phyloP scores from a whole-genome alignment of 2,329 filamentous ascomycete genomes.

The Talaromyces sp. region DNA sequence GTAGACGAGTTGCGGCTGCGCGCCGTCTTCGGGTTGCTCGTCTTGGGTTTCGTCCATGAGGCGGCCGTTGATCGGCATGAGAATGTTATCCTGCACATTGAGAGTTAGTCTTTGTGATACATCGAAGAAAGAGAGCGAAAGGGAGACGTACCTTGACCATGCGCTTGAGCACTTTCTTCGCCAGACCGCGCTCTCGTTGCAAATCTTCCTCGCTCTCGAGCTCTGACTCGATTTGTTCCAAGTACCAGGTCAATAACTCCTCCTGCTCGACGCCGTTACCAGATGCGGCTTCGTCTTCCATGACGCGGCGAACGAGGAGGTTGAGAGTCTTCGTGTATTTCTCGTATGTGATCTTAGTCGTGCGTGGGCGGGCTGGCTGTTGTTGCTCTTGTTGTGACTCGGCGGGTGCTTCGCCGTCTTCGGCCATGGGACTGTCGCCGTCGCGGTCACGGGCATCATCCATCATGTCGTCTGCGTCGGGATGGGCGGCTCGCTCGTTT shows the following conservation, averaged over 20 bases:
- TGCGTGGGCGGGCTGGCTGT: slow-evolving; percentile 48
- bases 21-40: slow-evolving; percentile 42
- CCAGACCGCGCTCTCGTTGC: slow-evolving; percentile 67
- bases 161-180: slow-evolving; percentile 82
- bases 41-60: slow-evolving; percentile 70
- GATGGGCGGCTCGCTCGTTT: slow-evolving; percentile 30
- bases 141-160: slow-evolving; percentile 78
- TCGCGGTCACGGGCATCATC: slow-evolving; percentile 45
- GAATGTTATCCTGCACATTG: slow-evolving; percentile 52
- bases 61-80: slow-evolving; percentile 68
- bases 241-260: slow-evolving; percentile 79
- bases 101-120: slow-evolving; percentile 15
- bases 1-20: slow-evolving; percentile 62
- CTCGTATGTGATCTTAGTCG: slow-evolving; percentile 90
- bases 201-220: slow-evolving; percentile 77
- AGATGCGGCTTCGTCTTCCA: slow-evolving; percentile 69
- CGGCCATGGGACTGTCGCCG: slow-evolving; percentile 53
- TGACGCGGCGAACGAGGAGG: slow-evolving; percentile 74
- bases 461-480: slow-evolving; percentile 47
- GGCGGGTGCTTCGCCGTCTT: slow-evolving; percentile 45
- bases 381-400: slow-evolving; percentile 27
- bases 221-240: slow-evolving; percentile 84
- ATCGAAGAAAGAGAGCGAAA: slow-evolving; percentile 8
- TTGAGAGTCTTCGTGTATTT: slow-evolving; percentile 92
- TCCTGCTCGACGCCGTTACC: slow-evolving; percentile 85